Conservation (phyloP, 208 protist species). For the Angomonas deanei region DNA sequence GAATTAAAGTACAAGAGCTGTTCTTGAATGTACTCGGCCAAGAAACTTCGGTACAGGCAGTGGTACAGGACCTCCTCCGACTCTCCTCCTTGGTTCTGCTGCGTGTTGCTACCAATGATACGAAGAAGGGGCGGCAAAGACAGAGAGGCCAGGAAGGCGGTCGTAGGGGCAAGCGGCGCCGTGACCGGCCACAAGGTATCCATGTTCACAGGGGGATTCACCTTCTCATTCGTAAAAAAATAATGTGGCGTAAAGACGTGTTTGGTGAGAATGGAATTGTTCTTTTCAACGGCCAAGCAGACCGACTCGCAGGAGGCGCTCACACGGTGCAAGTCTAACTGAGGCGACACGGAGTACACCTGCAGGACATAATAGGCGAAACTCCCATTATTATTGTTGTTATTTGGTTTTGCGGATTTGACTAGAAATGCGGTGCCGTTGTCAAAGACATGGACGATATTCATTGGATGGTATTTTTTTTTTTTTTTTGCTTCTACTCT, state of each 20-base stretch:
- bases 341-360: background rate
- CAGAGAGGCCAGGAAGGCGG: background rate
- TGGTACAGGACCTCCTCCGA: conserved; percentile 3
- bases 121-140: background rate
- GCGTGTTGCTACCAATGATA: background rate
- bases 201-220: background rate
- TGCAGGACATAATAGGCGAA: background rate
- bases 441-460: background rate
- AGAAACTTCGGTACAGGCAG: background rate
- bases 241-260: background rate
- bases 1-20: background rate
- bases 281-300: background rate
- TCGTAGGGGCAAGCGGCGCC: background rate
- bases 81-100: background rate
- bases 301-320: background rate
- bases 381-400: background rate
- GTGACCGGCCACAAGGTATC: background rate
- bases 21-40: background rate
- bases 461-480: background rate
- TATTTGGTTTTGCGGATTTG: background rate
- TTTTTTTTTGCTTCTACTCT: conserved; percentile 1
- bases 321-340: background rate
- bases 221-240: background rate
- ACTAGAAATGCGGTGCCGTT: conserved; percentile 4
- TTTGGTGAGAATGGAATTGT: background rate